These are phyloP conservation scores for Penicillium waksmanii DNA, from an alignment of 495 filamentous ascomycete species.

Conservation along the genomic window DNA sequence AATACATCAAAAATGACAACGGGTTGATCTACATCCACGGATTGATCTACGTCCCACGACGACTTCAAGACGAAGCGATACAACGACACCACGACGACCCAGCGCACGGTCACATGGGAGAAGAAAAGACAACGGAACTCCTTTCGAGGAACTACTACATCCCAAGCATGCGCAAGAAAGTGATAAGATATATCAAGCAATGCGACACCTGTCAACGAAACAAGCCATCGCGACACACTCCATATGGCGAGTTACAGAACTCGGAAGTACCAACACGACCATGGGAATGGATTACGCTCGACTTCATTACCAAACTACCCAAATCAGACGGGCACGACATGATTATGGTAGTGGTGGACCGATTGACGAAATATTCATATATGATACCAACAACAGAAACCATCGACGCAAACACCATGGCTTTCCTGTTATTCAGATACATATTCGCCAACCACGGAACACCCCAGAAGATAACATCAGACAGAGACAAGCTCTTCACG, in stretches of 20 bases:
- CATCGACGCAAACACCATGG: background rate
- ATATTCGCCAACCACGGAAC: background rate
- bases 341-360: conserved; percentile 8
- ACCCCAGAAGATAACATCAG: conserved; percentile 1
- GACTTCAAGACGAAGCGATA: conserved; percentile 13
- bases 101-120: conserved; percentile 7
- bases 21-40: conserved; percentile 15
- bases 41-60: conserved; percentile 13
- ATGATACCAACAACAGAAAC: background rate
- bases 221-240: conserved; percentile 8
- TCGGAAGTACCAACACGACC: conserved; percentile 5
- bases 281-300: conserved; percentile 26
- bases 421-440: background rate
- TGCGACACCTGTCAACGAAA: conserved; percentile 10
- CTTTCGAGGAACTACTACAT: conserved; percentile 15
- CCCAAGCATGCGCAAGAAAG: conserved; percentile 5
- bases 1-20: background rate
- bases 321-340: conserved; percentile 9
- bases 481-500: conserved; percentile 2
- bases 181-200: conserved; percentile 15
- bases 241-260: conserved; percentile 19
- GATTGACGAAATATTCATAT: background rate
- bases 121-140: conserved; percentile 13
- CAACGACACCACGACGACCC: conserved; percentile 8
- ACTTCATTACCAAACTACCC: conserved; percentile 27